Percentiles rank a stretch among this genome's conserved stretches.
Evolutionary conservation across 345 rosid species (phyloP).

Genomic region (Erysimum cheiranthoides): DNA sequence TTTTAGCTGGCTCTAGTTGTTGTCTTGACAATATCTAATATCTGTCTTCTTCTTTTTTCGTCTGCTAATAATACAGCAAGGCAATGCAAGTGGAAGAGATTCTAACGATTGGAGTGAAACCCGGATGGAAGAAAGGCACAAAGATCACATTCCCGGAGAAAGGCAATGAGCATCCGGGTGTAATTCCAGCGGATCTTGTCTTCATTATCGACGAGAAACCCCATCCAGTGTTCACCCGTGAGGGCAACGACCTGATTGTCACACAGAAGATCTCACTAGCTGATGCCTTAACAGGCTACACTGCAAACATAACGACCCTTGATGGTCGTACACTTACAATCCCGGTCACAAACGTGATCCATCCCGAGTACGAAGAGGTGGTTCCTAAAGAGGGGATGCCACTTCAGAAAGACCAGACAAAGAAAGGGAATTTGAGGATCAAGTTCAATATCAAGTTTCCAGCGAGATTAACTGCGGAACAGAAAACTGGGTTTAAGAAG

Average conservation of each 20-base stretch:
- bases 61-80: slow-evolving; percentile 44
- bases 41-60: not conserved
- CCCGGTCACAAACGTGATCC: slow-evolving; percentile 56
- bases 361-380: slow-evolving; percentile 61
- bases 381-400: slow-evolving; percentile 71
- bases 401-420: slow-evolving; percentile 60
- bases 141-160: slow-evolving; percentile 62
- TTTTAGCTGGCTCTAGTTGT: slow-evolving; percentile 15
- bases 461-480: slow-evolving; percentile 54
- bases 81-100: slow-evolving; percentile 51
- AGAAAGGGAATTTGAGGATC: slow-evolving; percentile 63
- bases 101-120: slow-evolving; percentile 54
- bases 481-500: slow-evolving; percentile 60
- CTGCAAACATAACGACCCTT: slow-evolving; percentile 55
- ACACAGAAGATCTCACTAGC: slow-evolving; percentile 55
- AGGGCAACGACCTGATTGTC: slow-evolving; percentile 61
- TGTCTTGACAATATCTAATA: not conserved
- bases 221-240: slow-evolving; percentile 60
- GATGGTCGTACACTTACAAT: slow-evolving; percentile 60
- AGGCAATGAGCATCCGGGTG: slow-evolving; percentile 56
- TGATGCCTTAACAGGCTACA: slow-evolving; percentile 70
- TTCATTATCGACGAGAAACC: slow-evolving; percentile 70
- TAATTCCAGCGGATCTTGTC: slow-evolving; percentile 56
- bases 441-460: slow-evolving; percentile 72
- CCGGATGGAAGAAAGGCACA: slow-evolving; percentile 67